Percentiles rank a stretch among this genome's conserved stretches.
phyloP scores from a whole-genome alignment of 2,329 filamentous ascomycete genomes.

The Apiospora hydei region DNA sequence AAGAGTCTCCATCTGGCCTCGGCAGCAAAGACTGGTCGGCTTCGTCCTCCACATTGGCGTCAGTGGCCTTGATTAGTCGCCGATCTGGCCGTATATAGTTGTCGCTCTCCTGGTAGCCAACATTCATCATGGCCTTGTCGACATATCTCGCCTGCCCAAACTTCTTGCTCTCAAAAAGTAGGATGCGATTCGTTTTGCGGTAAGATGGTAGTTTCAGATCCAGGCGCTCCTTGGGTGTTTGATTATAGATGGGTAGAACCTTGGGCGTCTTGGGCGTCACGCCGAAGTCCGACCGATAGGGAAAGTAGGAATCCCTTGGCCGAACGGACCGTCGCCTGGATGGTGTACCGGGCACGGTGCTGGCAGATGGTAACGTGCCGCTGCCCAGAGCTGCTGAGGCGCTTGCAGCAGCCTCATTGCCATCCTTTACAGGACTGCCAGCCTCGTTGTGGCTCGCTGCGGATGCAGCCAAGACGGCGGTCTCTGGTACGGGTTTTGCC shows the following conservation, averaged over 20 bases:
- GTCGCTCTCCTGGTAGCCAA: slow-evolving; percentile 95
- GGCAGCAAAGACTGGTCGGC: slow-evolving; percentile 52
- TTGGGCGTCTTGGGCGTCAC: slow-evolving; percentile 64
- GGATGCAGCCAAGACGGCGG: slow-evolving; percentile 41
- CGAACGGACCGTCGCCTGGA: slow-evolving; percentile 53
- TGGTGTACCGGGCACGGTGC: slow-evolving; percentile 45
- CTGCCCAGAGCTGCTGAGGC: slow-evolving; percentile 46
- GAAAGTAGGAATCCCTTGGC: slow-evolving; percentile 62
- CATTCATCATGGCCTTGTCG: slow-evolving; percentile 93
- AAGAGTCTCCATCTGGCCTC: slow-evolving; percentile 65
- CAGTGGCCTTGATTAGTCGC: slow-evolving; percentile 70
- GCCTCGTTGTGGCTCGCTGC: slow-evolving; percentile 51
- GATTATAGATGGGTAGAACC: slow-evolving; percentile 78
- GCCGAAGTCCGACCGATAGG: slow-evolving; percentile 54
- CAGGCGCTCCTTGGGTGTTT: slow-evolving; percentile 80
- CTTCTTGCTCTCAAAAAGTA: slow-evolving; percentile 82
- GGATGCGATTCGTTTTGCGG: slow-evolving; percentile 79
- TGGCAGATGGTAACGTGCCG: slow-evolving; percentile 37
- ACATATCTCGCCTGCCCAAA: slow-evolving; percentile 90
- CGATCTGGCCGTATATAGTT: slow-evolving; percentile 81
- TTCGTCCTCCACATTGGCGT: slow-evolving; percentile 67
- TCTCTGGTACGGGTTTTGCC: slow-evolving; percentile 53
- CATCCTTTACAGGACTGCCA: slow-evolving; percentile 55
- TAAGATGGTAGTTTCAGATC: slow-evolving; percentile 80
- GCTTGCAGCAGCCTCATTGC: slow-evolving; percentile 49